Base-by-base conservation (phyloP, 1,139 yeast genomes). In the Kodamaea plutei region DNA sequence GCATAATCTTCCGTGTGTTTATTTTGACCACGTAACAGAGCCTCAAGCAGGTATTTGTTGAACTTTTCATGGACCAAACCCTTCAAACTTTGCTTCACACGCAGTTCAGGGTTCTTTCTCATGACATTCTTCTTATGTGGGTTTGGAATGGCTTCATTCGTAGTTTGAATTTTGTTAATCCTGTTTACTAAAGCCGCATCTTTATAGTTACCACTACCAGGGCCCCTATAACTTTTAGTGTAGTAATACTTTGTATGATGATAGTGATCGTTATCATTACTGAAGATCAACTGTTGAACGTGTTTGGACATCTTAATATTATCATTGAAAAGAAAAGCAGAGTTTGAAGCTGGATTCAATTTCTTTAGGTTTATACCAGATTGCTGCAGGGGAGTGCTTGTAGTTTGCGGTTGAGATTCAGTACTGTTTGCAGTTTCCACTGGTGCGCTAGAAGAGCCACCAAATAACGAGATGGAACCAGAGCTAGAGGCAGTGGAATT, bases 141-240 rank as follows among this genome's bases (percentile, higher is more conserved):
- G 3, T 44, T 44, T 15, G 50, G 52, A 9, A 40, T 32, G 15
- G 42, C 31, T 26, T 43, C 27, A 20, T 41, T 29, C 7, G 51
- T 39, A 4, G 52, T 37, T 9, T 52, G 61, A 23, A 63, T 54
- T 30, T 52, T 52, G 41, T 64, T 66, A 36, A 68, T 62, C 30
- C 63, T 51, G 40, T 64, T 64, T 43, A 65, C 60, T 16, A 67
- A 45, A 2, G 70, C 61, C 1, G 67, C 70, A 44, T 68, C 74
- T 40, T 68, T 68, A 40, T 65, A 68, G 38, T 65, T 67, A 4
- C 74, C 73, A 35, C 68, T 61, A 1, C 73, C 73, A 4, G 72
- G 71, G 0, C 74, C 73, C 26, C 73, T 50, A 37, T 64, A 64
- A 15, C 58, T 49, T 38, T 64, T 64, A 10, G 61, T 54, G 40